Evolutionary conservation across 192 early-diverging fungal genomes (phyloP).

Genomic region (Chytriomyces sp.): DNA sequence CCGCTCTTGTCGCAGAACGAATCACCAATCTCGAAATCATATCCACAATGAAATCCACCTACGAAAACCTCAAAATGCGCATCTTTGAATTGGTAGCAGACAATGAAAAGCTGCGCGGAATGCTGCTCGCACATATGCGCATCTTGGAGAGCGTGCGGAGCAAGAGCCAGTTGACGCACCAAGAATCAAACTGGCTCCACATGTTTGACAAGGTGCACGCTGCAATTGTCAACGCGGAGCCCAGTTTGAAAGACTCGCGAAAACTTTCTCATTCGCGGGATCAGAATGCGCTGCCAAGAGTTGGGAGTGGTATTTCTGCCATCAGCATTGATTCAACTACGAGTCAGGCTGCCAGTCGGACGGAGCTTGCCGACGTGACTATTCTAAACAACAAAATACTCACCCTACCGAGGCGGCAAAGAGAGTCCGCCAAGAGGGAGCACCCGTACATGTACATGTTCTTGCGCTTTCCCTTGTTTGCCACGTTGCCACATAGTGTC

Average conservation of each 20-base stretch:
- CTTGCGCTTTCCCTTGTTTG: neutral
- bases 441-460: neutral
- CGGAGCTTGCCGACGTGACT: neutral
- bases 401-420: neutral
- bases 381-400: neutral
- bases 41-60: neutral
- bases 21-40: slow-evolving; percentile 5
- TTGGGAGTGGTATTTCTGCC: too few relatives aligned
- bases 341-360: neutral
- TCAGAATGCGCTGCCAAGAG: too few relatives aligned
- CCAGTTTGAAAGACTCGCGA: neutral
- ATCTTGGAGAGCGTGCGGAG: neutral
- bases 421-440: neutral
- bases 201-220: neutral
- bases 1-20: neutral
- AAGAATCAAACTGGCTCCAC: neutral
- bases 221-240: neutral
- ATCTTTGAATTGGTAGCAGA: neutral
- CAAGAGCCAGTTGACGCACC: neutral
- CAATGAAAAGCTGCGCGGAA: slow-evolving; percentile 8
- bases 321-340: too few relatives aligned
- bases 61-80: neutral
- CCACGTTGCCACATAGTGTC: neutral
- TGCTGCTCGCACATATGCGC: neutral
- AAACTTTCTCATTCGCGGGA: too few relatives aligned